phyloP scores from a whole-genome alignment of 139 green algal genomes.

The Eudorina sp. region DNA sequence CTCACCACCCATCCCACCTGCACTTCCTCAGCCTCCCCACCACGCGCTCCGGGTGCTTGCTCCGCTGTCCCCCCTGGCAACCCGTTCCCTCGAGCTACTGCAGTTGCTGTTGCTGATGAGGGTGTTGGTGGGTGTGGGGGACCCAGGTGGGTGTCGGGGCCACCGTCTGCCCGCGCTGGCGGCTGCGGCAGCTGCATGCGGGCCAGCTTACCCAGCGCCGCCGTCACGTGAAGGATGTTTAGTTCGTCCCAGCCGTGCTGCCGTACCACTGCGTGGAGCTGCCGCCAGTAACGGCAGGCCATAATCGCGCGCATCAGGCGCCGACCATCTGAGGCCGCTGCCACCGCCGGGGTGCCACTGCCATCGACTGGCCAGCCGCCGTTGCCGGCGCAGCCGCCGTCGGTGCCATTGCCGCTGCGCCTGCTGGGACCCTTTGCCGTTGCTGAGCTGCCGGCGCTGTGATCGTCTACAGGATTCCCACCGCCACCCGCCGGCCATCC shows the following conservation, averaged over 20 bases:
- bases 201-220: neutral
- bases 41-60: neutral
- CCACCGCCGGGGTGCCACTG: neutral
- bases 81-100: too few relatives aligned
- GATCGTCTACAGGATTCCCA: neutral
- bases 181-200: slow-evolving; percentile 14
- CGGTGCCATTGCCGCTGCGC: neutral
- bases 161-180: too few relatives aligned
- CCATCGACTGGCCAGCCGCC: neutral
- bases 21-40: neutral
- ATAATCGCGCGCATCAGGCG: neutral
- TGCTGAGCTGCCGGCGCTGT: neutral
- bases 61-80: too few relatives aligned
- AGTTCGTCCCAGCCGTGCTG: neutral
- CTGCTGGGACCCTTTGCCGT: neutral
- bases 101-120: too few relatives aligned
- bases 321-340: neutral
- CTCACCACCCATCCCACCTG: too few relatives aligned
- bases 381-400: neutral
- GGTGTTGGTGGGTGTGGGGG: too few relatives aligned
- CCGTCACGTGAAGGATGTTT: slow-evolving; percentile 26
- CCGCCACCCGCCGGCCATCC: neutral
- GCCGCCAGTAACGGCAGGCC: neutral
- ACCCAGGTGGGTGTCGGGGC: too few relatives aligned
- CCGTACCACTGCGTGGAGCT: neutral